Base-by-base conservation (phyloP, 805 yeast species). In the Metschnikowia proteae region DNA sequence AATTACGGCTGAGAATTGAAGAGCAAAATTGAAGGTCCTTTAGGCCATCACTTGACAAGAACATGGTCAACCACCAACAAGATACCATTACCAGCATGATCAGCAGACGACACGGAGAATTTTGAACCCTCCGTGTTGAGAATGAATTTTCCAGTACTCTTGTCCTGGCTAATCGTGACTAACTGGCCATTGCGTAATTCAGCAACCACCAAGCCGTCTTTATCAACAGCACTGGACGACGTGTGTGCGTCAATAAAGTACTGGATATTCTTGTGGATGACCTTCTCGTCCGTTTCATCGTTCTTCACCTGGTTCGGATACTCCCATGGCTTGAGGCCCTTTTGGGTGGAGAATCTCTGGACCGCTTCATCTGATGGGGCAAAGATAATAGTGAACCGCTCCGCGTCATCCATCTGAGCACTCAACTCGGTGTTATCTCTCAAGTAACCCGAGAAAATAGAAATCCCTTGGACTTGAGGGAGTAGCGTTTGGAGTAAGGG, bases 261-360 rank as follows among this genome's bases (percentile, higher is more conserved):
- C 46, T 74, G 64, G 32, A 84, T 64, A 62, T 88, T 88, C 11
- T 68, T 59, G 22, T 68, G 61, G 4, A 82, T 75, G 0, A 75
- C 67, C 33, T 74, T 75, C 25, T 57, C 60, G 26, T 64, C 60
- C 23, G 60, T 58, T 1, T 62, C 61, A 30, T 64, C 68, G 5
- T 68, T 72, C 23, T 71, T 71, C 11, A 80, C 69, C 4, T 70
- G 58, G 6, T 60, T 62, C 0, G 96, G 96, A 64, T 84, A 88
- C 60, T 84, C 84, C 96, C 96, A 89, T 22, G 96, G 96, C 62
- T 88, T 88, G 42, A 83, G 60, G 1, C 72, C 66, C 30, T 67
- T 67, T 2, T 70, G 63, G 27, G 67, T 66, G 50, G 88, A 71
- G 49, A 66, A 62, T 11, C 46, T 43, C 17, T 54, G 48, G 23